Evolutionary conservation across 148 eudicot genomes (phyloP).

Genomic region (Rhododendron ferrugineum): DNA sequence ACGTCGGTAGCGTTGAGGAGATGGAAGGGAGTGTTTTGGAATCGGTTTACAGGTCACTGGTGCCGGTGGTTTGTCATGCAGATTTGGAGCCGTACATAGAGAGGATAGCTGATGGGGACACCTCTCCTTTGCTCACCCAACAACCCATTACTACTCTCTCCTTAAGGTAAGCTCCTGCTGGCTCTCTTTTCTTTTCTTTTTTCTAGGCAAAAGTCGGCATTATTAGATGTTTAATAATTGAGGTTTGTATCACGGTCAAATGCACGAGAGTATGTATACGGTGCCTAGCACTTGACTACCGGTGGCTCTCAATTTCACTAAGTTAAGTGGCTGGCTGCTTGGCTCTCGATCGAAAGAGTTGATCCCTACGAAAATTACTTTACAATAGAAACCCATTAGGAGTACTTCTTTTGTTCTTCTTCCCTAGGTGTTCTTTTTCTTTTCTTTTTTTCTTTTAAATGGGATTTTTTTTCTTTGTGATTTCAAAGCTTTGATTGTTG

Average conservation of each 20-base stretch:
- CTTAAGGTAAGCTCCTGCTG: constrained; percentile 32
- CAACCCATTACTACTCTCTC: constrained; percentile 62
- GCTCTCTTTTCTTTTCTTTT: background rate
- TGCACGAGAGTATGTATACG: no score
- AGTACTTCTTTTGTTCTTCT: background rate
- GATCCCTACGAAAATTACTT: background rate
- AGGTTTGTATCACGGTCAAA: no score
- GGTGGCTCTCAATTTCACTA: no score
- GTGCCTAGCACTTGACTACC: no score
- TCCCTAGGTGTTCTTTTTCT: no score
- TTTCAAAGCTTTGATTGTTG: background rate
- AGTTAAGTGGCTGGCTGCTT: no score
- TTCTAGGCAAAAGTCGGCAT: no score
- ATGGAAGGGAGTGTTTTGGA: constrained; percentile 37
- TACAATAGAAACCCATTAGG: background rate
- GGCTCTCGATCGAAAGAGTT: background rate
- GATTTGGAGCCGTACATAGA: constrained; percentile 72
- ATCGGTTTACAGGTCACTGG: constrained; percentile 39
- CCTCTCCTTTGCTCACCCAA: constrained; percentile 50
- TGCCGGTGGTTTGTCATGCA: constrained; percentile 59
- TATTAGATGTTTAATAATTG: no score
- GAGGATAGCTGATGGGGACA: constrained; percentile 60
- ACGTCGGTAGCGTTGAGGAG: constrained; percentile 4
- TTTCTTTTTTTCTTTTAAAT: no score
- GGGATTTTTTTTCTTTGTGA: background rate